Base-by-base conservation (phyloP, 768 basidiomycete genomes). In the Kwoniella bestiolae region DNA sequence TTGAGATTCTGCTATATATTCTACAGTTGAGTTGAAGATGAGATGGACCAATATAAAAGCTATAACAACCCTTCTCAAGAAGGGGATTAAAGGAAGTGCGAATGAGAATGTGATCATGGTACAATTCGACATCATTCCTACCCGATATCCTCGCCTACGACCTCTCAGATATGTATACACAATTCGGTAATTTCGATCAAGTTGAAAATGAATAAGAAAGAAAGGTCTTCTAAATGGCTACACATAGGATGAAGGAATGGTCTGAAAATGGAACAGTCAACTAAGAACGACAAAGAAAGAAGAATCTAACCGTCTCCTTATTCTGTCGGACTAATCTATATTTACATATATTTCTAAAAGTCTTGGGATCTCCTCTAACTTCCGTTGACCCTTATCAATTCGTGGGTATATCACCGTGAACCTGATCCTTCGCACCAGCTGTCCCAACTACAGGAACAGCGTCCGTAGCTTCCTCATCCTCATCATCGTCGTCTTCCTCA, bases 321-420 rank as follows among this genome's bases (percentile, higher is more conserved):
- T 14, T 41, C 38, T 41, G 12, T 41, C 2, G 12, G 18, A 41
- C 12, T 18, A 41, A 9, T 41, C 38, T 41, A 41, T 41, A 14
- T 14, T 4, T 9, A 41, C 38, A 41, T 18, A 16, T 1, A 41
- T 41, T 2, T 41, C 38, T 38, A 41, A 41, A 41, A 41, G 5
- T 18, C 14, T 6, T 18, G 7, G 38, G 12, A 1, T 14, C 12
- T 41, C 12, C 35, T 29, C 23, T 32, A 12, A 23, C 7, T 25
- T 52, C 8, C 26, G 9, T 41, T 29, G 1, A 5, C 57, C 28
- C 46, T 0, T 5, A 57, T 58, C 23, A 58, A 11, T 26, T 26
- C 14, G 28, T 58, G 5, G 45, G 44, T 29, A 58, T 58, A 58
- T 58, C 56, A 28, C 18, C 26, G 31, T 56, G 28, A 23, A 56